A percentile compares a stretch with the other conserved stretches of the same genome.
phyloP scores from a whole-genome alignment of 164 flowering plant species.

The Akebia trifoliata region DNA sequence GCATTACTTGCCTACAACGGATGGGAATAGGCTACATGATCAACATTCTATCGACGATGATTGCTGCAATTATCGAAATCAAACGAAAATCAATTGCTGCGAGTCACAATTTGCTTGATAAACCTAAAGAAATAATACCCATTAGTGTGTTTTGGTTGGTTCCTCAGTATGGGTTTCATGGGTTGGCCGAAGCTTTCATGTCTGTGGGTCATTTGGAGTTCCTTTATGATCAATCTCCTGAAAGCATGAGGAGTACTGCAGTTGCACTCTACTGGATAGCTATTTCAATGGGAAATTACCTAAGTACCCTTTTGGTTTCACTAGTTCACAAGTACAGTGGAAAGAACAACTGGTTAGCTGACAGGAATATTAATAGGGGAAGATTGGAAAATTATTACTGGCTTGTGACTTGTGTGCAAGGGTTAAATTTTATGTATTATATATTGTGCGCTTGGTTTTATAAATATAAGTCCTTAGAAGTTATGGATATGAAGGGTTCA shows the following conservation, averaged over 20 bases:
- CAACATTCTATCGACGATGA: too few species aligned
- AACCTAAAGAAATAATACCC: too few species aligned
- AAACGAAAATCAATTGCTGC: too few species aligned
- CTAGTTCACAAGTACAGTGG: too few species aligned
- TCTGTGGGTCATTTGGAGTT: too few species aligned
- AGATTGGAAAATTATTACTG: slow-evolving; percentile 54
- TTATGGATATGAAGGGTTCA: slow-evolving; percentile 8
- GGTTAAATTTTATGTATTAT: slow-evolving; percentile 45
- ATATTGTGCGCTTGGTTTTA: slow-evolving; percentile 46
- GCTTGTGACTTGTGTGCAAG: slow-evolving; percentile 54
- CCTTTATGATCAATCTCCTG: slow-evolving; percentile 50
- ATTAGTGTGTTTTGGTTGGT: too few species aligned
- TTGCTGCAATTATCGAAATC: too few species aligned
- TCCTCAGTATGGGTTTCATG: too few species aligned
- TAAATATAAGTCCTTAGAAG: slow-evolving; percentile 46
- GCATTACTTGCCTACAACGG: too few species aligned
- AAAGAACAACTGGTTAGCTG: slow-evolving; percentile 55
- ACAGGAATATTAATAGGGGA: slow-evolving; percentile 56
- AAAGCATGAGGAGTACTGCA: slow-evolving; percentile 51
- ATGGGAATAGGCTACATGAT: too few species aligned
- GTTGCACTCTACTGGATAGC: slow-evolving; percentile 52
- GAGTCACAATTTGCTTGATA: too few species aligned
- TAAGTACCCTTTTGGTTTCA: slow-evolving; percentile 52
- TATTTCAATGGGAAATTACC: slow-evolving; percentile 42
- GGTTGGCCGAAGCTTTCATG: too few species aligned